A percentile compares a stretch with the other conserved stretches of the same genome.
phyloP scores from a whole-genome alignment of 1,139 yeast genomes.

The Sugiyamaella pinicola region DNA sequence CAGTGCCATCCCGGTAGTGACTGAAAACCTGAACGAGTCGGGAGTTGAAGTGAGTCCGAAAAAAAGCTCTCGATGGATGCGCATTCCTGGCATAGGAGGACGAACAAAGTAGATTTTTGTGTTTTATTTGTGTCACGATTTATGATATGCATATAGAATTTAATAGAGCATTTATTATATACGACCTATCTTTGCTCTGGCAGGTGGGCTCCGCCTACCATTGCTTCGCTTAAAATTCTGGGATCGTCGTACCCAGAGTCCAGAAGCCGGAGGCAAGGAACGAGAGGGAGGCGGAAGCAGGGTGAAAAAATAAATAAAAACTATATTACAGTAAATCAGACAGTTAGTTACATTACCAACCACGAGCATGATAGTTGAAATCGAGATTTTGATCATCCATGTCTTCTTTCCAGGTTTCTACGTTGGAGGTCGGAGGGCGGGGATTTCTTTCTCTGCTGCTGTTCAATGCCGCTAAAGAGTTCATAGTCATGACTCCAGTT shows the following conservation, averaged over 20 bases:
- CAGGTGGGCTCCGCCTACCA: no score
- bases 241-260: no score
- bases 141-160: slow-evolving; percentile 17
- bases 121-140: slow-evolving; percentile 11
- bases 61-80: slow-evolving; percentile 14
- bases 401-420: slow-evolving; percentile 38
- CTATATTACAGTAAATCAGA: slow-evolving; percentile 15
- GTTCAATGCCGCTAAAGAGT: slow-evolving; percentile 4
- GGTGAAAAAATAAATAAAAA: slow-evolving; percentile 5
- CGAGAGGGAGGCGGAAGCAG: not conserved
- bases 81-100: slow-evolving; percentile 12
- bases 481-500: slow-evolving; percentile 32
- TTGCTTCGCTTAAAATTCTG: no score
- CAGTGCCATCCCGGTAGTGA: not conserved
- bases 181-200: no score
- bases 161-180: slow-evolving; percentile 10
- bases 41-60: slow-evolving; percentile 7
- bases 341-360: slow-evolving; percentile 37
- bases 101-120: slow-evolving; percentile 5
- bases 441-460: not conserved
- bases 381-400: slow-evolving; percentile 42
- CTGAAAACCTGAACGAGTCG: not conserved
- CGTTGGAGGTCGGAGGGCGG: slow-evolving; percentile 3
- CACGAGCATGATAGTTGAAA: slow-evolving; percentile 45
- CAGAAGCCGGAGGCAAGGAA: no score